These are phyloP conservation scores for Pholiota molesta DNA, from an alignment of 768 basidiomycete genomes.

Conservation along the genomic window DNA sequence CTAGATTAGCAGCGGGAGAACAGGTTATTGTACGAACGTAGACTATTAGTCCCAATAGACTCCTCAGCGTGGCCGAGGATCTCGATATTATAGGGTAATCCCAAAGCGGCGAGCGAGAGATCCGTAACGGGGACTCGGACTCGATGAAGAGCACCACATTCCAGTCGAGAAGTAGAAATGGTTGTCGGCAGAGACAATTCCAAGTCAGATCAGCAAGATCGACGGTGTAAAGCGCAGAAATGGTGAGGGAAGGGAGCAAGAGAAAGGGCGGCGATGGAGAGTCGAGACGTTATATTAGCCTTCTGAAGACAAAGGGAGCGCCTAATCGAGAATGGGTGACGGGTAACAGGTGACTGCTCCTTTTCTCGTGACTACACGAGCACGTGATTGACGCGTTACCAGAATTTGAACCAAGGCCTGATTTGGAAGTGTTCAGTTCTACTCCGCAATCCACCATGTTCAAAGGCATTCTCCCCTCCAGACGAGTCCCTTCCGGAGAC, in stretches of 20 bases:
- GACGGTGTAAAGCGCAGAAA: not conserved
- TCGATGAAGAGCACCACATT: too few species aligned
- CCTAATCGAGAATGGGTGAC: conserved; percentile 8
- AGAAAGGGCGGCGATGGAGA: not conserved
- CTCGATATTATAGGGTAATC: not conserved
- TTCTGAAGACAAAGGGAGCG: conserved; percentile 15
- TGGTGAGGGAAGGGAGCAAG: conserved; percentile 3
- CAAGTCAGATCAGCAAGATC: not conserved
- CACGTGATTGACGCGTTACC: conserved; percentile 36
- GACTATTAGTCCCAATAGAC: not conserved
- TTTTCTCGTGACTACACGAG: conserved; percentile 8
- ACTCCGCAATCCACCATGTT: conserved; percentile 57
- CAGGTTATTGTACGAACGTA: not conserved
- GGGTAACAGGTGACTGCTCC: not conserved
- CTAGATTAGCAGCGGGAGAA: not conserved
- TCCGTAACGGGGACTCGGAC: not conserved
- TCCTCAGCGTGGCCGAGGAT: not conserved
- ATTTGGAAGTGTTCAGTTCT: conserved; percentile 33
- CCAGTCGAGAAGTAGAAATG: too few species aligned
- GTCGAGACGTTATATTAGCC: not conserved
- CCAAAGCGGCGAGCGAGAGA: too few species aligned
- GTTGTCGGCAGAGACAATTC: not conserved
- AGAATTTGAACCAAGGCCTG: conserved; percentile 33
- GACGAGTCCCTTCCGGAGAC: conserved; percentile 66
- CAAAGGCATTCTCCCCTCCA: conserved; percentile 76